A percentile compares a stretch with the other conserved stretches of the same genome.
Conservation (phyloP, 129 eudicot species). For the Centella asiatica region DNA sequence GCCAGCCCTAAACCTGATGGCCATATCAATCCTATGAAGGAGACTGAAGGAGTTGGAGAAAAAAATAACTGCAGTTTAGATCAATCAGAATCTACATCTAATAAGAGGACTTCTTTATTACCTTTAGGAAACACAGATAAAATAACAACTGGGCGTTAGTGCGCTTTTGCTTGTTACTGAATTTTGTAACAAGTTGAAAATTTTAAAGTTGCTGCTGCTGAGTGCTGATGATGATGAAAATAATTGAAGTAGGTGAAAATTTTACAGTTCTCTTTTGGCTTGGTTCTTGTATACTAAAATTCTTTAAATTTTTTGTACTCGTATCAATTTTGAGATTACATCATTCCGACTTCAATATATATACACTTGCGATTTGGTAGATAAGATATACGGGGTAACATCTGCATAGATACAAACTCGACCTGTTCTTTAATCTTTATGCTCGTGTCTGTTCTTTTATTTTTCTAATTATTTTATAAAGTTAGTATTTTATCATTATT, state of each 20-base stretch:
- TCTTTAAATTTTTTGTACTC: too few relatives aligned
- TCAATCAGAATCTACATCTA: conserved; percentile 40
- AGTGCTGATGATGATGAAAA: conserved; percentile 8
- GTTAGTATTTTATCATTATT: too few relatives aligned
- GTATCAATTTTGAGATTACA: too few relatives aligned
- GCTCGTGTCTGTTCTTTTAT: too few relatives aligned
- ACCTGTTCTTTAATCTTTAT: too few relatives aligned
- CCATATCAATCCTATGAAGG: conserved; percentile 22
- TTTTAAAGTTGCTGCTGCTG: conserved; percentile 11
- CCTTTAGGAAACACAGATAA: conserved; percentile 23
- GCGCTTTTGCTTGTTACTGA: conserved; percentile 6
- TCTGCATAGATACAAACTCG: too few relatives aligned
- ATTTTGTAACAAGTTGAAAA: conserved; percentile 14
- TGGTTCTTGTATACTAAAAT: not conserved
- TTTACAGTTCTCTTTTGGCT: not conserved
- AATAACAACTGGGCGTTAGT: conserved; percentile 18
- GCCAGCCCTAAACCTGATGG: conserved; percentile 31
- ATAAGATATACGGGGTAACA: too few relatives aligned
- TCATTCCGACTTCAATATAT: too few relatives aligned
- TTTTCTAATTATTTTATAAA: too few relatives aligned
- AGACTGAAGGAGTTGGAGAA: conserved; percentile 10
- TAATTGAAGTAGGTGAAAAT: conserved; percentile 27
- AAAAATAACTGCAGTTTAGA: conserved; percentile 10
- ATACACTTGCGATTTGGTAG: too few relatives aligned
- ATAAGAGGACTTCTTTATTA: conserved; percentile 28